phyloP scores from a whole-genome alignment of 2,329 filamentous ascomycete species.

The Apiospora arundinis region DNA sequence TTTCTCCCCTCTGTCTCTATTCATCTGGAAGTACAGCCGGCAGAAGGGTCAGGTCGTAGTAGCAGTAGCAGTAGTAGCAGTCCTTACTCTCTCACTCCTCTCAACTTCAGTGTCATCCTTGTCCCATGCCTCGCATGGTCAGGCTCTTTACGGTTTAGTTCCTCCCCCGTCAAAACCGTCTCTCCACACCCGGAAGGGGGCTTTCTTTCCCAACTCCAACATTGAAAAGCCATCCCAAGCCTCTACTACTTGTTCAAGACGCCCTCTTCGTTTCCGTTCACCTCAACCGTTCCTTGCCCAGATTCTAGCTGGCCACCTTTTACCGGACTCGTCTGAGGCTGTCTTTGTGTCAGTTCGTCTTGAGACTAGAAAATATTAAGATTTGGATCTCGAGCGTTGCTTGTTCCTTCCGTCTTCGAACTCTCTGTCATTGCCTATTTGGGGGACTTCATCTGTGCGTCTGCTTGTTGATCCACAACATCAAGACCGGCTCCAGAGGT shows the following conservation, averaged over 20 bases:
- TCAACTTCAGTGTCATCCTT: slow-evolving; percentile 17
- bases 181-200: slow-evolving; percentile 41
- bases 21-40: slow-evolving; percentile 27
- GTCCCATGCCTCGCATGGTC: slow-evolving; percentile 43
- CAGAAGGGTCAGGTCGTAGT: slow-evolving; percentile 20
- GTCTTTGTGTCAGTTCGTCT: slow-evolving; percentile 38
- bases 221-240: slow-evolving; percentile 39
- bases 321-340: slow-evolving; percentile 36
- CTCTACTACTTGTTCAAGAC: slow-evolving; percentile 22
- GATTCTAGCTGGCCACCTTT: slow-evolving; percentile 24
- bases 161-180: slow-evolving; percentile 42
- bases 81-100: slow-evolving; percentile 7
- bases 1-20: slow-evolving; percentile 13
- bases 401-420: slow-evolving; percentile 32
- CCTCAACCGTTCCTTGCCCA: slow-evolving; percentile 29
- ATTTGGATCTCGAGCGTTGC: slow-evolving; percentile 25
- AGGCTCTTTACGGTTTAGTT: slow-evolving; percentile 47
- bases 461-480: slow-evolving; percentile 32
- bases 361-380: slow-evolving; percentile 25
- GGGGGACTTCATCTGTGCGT: slow-evolving; percentile 45
- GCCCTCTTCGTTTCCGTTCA: slow-evolving; percentile 32
- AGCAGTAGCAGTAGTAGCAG: slow-evolving; percentile 26
- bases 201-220: slow-evolving; percentile 38
- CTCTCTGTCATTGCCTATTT: slow-evolving; percentile 48
- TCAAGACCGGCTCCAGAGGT: slow-evolving; percentile 26